phyloP scores from a whole-genome alignment of 768 basidiomycete genomes.

The Mycena crocata region DNA sequence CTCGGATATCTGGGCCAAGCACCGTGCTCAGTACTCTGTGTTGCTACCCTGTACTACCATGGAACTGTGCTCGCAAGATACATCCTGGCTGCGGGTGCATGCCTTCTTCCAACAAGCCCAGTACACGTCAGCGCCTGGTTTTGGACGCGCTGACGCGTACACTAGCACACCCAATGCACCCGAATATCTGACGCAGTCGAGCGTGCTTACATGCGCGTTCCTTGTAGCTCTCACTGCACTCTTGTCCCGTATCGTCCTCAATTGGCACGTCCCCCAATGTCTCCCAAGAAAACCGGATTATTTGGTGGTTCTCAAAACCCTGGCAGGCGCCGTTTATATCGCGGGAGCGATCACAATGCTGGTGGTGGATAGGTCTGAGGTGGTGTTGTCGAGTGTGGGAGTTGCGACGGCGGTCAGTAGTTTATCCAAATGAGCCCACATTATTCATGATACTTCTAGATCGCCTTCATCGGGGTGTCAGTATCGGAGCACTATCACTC shows the following conservation, averaged over 20 bases:
- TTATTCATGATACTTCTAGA: neutral
- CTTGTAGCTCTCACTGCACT: neutral
- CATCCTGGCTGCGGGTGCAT: too few relatives aligned
- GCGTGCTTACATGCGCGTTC: neutral
- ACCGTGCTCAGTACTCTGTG: too few relatives aligned
- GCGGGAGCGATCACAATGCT: neutral
- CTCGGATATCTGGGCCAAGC: too few relatives aligned
- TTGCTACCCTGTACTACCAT: too few relatives aligned
- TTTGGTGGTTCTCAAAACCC: neutral
- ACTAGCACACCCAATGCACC: neutral
- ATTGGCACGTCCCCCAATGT: conserved; percentile 1
- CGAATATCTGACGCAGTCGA: neutral
- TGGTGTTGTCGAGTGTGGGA: neutral
- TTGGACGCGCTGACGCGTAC: too few relatives aligned
- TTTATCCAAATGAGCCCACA: neutral
- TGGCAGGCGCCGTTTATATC: conserved; percentile 2
- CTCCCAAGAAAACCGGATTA: neutral
- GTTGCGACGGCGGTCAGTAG: conserved; percentile 14
- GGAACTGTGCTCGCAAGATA: too few relatives aligned
- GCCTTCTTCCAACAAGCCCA: too few relatives aligned
- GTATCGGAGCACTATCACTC: conserved; percentile 25
- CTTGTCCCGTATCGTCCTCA: neutral
- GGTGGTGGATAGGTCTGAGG: neutral
- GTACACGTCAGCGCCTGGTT: too few relatives aligned
- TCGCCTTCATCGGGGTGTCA: conserved; percentile 1